Evolutionary conservation across 139 green algal genomes (phyloP).

Genomic region (Micractinium conductrix): DNA sequence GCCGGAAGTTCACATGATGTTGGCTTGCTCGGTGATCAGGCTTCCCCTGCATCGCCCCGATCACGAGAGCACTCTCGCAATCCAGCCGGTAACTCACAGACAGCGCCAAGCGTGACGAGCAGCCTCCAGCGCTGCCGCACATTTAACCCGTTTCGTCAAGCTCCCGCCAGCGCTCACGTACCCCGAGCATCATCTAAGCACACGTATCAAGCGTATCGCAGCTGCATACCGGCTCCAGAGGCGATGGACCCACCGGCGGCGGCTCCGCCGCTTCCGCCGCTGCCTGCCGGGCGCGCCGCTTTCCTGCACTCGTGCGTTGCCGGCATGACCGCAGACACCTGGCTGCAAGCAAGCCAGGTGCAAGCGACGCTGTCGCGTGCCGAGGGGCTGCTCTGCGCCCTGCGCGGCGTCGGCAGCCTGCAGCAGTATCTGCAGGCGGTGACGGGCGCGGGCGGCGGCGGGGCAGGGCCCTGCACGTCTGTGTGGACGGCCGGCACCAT

Average conservation of each 20-base stretch:
- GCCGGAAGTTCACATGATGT: too few relatives aligned
- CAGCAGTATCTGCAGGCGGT: not conserved
- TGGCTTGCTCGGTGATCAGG: too few relatives aligned
- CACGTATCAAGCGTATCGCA: not conserved
- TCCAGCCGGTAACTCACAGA: too few relatives aligned
- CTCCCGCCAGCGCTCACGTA: not conserved
- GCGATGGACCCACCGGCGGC: not conserved
- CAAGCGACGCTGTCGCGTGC: not conserved
- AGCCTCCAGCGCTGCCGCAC: too few relatives aligned
- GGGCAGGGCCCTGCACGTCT: conserved; percentile 15
- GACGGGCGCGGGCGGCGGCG: not conserved
- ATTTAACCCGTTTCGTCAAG: too few relatives aligned
- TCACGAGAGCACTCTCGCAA: too few relatives aligned
- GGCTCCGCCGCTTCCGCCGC: not conserved
- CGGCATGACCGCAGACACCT: not conserved
- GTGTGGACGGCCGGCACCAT: conserved; percentile 34
- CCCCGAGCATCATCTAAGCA: not conserved
- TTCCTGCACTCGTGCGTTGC: conserved; percentile 12
- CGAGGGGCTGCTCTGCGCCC: conserved; percentile 20
- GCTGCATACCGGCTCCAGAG: not conserved
- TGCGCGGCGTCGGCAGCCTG: conserved; percentile 11
- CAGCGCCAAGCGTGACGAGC: too few relatives aligned
- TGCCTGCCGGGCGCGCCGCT: not conserved
- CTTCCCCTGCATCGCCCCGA: too few relatives aligned
- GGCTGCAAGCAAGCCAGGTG: not conserved